A percentile compares a stretch with the other conserved stretches of the same genome.
These are phyloP conservation scores for Flammula alnicola DNA, from an alignment of 1,284 basidiomycete species.

Conservation along the genomic window DNA sequence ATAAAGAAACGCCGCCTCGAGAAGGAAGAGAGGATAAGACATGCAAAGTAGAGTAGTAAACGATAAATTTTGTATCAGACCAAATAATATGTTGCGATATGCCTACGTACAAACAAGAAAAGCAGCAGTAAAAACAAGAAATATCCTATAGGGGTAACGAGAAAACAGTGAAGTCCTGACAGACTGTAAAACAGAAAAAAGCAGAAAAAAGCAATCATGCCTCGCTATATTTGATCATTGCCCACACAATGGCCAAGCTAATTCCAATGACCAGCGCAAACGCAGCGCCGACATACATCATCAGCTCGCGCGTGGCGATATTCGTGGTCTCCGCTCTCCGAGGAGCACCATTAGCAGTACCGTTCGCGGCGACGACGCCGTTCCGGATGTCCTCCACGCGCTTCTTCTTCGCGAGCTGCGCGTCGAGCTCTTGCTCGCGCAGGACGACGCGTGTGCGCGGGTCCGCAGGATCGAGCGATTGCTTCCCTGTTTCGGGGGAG, in stretches of 20 bases:
- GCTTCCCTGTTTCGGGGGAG: slow-evolving; percentile 34
- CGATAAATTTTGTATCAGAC: no score
- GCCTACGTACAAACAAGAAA: not conserved
- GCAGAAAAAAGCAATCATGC: not conserved
- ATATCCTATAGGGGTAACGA: not conserved
- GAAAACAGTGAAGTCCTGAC: slow-evolving; percentile 3
- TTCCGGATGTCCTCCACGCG: slow-evolving; percentile 37
- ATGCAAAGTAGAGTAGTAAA: no score
- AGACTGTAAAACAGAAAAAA: not conserved
- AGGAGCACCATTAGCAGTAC: slow-evolving; percentile 9
- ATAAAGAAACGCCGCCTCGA: no score
- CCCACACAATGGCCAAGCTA: slow-evolving; percentile 36
- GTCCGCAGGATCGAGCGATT: slow-evolving; percentile 53
- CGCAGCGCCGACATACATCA: slow-evolving; percentile 45
- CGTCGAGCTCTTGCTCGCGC: slow-evolving; percentile 44
- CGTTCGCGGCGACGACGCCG: slow-evolving; percentile 14
- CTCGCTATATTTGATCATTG: slow-evolving; percentile 36
- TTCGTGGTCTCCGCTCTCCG: slow-evolving; percentile 16
- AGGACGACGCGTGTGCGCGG: slow-evolving; percentile 56
- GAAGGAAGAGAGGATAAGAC: no score
- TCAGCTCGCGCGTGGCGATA: slow-evolving; percentile 39
- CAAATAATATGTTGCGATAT: no score
- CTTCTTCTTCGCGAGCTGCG: slow-evolving; percentile 48
- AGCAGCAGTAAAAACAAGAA: not conserved
- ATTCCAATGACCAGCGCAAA: slow-evolving; percentile 43